These are phyloP conservation scores for Isabelozyma rhagii DNA, from an alignment of 805 yeast species.

Conservation along the genomic window DNA sequence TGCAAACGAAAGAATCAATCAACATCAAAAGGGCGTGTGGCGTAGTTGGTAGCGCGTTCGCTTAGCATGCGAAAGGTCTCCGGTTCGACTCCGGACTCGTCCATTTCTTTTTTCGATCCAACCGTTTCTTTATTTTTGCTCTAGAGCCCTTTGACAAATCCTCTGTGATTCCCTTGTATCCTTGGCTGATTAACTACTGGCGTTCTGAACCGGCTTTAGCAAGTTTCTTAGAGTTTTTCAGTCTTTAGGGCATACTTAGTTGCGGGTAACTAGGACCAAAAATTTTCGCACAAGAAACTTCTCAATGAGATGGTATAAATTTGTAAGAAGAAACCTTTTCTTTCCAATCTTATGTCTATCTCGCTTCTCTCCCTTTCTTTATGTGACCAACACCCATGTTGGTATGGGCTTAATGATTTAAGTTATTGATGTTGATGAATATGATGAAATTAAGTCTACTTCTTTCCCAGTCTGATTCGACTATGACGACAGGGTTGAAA, in stretches of 20 bases:
- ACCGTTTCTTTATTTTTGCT: not conserved
- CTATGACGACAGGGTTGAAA: slow-evolving; percentile 87
- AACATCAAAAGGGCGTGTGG: slow-evolving; percentile 23
- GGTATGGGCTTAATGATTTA: slow-evolving; percentile 18
- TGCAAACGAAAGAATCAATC: no score
- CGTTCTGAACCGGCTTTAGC: not conserved
- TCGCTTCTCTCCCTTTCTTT: not conserved
- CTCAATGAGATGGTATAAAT: not conserved
- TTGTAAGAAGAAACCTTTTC: not conserved
- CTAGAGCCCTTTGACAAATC: not conserved
- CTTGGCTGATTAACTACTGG: not conserved
- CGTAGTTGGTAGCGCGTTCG: slow-evolving; percentile 38
- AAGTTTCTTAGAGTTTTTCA: not conserved
- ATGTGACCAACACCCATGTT: slow-evolving; percentile 9
- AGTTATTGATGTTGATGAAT: slow-evolving; percentile 17
- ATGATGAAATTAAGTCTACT: slow-evolving; percentile 58
- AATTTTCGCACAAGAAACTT: not conserved
- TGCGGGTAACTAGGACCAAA: not conserved
- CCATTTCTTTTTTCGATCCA: not conserved
- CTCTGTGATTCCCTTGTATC: no score
- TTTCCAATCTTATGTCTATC: no score
- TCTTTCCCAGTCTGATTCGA: slow-evolving; percentile 93
- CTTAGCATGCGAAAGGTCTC: slow-evolving; percentile 38
- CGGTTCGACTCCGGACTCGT: slow-evolving; percentile 23
- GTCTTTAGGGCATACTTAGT: not conserved